phyloP scores from a whole-genome alignment of 208 protist species.

The Strigomonas galati region DNA sequence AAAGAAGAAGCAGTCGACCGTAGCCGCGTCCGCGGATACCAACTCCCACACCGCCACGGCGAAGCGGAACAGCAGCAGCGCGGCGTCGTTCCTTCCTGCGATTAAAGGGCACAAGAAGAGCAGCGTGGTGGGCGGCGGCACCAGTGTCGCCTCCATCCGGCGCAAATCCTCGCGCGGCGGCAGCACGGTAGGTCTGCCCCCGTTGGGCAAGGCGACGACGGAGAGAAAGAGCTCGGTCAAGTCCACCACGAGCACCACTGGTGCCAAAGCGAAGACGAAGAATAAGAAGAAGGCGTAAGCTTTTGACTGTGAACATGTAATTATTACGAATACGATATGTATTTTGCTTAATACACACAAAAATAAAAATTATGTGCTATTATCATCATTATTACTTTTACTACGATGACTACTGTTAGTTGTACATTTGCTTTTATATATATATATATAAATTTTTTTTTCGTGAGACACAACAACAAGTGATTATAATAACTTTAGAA shows the following conservation, averaged over 20 bases:
- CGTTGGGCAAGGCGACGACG: no score
- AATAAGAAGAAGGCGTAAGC: not conserved
- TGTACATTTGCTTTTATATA: not conserved
- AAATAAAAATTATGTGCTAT: constrained; percentile 6
- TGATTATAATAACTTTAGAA: not conserved
- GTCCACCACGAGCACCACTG: not conserved
- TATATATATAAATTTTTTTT: constrained; percentile 2
- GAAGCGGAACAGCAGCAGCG: no score
- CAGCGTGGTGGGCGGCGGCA: not conserved
- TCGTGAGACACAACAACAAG: not conserved
- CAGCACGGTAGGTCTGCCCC: no score
- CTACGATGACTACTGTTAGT: no score
- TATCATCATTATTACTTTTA: no score
- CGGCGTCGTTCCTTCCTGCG: no score
- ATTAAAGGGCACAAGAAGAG: no score
- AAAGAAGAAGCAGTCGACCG: constrained; percentile 3
- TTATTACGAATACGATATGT: constrained; percentile 8
- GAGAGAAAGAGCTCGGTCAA: no score
- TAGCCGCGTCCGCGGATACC: not conserved
- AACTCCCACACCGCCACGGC: no score
- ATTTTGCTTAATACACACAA: constrained; percentile 17
- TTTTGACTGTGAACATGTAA: not conserved
- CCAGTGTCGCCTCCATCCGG: not conserved
- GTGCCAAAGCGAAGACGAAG: not conserved
- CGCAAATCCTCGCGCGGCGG: not conserved